These are phyloP conservation scores for Clitocybe nebularis DNA, from an alignment of 1,284 basidiomycete genomes.

Conservation along the genomic window DNA sequence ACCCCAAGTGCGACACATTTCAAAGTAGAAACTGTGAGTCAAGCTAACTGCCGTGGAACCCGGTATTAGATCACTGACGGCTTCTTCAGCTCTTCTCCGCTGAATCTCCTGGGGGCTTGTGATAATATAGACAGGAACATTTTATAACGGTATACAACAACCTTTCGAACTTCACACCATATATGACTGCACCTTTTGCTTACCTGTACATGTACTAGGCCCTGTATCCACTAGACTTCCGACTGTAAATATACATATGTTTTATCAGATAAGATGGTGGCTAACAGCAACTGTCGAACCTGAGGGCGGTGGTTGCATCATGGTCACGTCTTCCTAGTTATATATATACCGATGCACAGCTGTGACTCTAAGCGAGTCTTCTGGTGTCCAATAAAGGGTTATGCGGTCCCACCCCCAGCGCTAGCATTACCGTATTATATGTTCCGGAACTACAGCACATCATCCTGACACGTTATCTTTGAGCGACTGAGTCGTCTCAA, in stretches of 20 bases:
- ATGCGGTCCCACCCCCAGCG: not conserved
- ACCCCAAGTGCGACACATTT: constrained; percentile 33
- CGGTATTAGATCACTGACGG: too few relatives aligned
- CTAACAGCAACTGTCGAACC: not conserved
- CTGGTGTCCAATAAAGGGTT: not conserved
- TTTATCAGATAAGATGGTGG: constrained; percentile 16
- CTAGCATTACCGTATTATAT: not conserved
- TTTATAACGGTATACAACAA: not conserved
- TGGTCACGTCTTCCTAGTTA: too few relatives aligned
- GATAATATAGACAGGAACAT: constrained; percentile 4
- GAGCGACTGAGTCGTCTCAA: constrained; percentile 2
- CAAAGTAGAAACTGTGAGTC: constrained; percentile 30
- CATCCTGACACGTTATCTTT: too few relatives aligned
- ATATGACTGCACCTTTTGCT: too few relatives aligned
- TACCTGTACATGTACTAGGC: too few relatives aligned
- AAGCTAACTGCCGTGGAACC: too few relatives aligned
- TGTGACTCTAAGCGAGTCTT: too few relatives aligned
- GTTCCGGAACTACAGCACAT: not conserved
- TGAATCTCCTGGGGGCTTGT: constrained; percentile 37
- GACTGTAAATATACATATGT: not conserved
- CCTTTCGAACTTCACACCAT: constrained; percentile 14
- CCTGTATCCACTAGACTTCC: not conserved
- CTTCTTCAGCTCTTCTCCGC: constrained; percentile 41
- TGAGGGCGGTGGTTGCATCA: not conserved
- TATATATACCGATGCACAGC: too few relatives aligned